Evolutionary conservation across 1,284 basidiomycete genomes (phyloP), one percentile per base, ranked within the genome.

Genomic region (Ceratobasidium papillatum): DNA sequence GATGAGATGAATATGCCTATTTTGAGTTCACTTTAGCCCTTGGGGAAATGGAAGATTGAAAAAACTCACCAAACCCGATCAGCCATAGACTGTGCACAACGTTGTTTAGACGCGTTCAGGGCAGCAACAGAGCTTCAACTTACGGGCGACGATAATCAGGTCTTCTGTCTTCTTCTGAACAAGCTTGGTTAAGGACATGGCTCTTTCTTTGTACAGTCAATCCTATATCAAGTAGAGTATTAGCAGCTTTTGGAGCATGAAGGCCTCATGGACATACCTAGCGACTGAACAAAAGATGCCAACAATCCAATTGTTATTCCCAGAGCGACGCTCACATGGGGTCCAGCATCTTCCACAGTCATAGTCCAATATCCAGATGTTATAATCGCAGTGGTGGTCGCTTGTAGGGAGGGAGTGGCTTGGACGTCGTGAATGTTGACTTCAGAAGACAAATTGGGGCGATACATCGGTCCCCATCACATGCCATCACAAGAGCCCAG

Each of bases 151-250:
- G 87, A 80, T 93, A 88, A 78, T 95, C 94, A 34, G 88, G 87
- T 75, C 86, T 87, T 79, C 90, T 89, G 69, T 88, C 82, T 41
- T 86, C 81, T 61, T 89, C 86, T 2, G 94, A 91, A 11, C 92
- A 84, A 2, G 85, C 83, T 78, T 95, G 92, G 80, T 98, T 95
- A 76, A 93, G 84, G 47, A 98, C 88, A 86, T 98, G 96, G 79
- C 94, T 96, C 85, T 97, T 96, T 77, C 96, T 90, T 82, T 98
- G 96, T 76, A 99, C 91, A 34, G 96, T 98, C 47, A 99, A 87
- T 19, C 96, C 87, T 86, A 78, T 54, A 34, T 32, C 45, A 47
- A 56, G 9, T 41, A 43, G 41, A 54, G 75, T 43, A 65, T 76
- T 14, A n/a, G 8, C 3, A 32, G 7, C 7, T 49, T 47, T 52